Evolutionary conservation across 192 early-diverging fungal species (phyloP).

Genomic region (Coemansia sp.): DNA sequence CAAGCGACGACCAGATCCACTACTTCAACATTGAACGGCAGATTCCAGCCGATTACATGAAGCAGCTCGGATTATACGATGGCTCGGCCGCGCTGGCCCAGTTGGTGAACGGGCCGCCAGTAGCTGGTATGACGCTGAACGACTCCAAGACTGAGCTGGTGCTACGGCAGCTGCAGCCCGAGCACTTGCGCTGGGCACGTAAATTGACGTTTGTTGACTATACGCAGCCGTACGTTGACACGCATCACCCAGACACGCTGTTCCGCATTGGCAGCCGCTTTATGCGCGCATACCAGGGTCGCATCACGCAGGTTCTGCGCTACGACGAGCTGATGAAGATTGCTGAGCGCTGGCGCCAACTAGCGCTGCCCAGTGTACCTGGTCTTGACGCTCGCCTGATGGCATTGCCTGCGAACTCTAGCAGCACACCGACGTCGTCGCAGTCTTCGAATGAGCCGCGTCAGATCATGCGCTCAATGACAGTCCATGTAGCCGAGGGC

Average conservation of each 20-base stretch:
- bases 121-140: conserved; percentile 50
- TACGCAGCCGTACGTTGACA: conserved; percentile 54
- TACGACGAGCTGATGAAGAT: conserved; percentile 55
- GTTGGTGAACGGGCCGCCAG: conserved; percentile 33
- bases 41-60: conserved; percentile 36
- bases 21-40: conserved; percentile 52
- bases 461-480: neutral
- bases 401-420: conserved; percentile 3
- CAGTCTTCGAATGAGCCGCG: conserved; percentile 16
- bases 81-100: conserved; percentile 29
- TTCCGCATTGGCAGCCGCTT: conserved; percentile 53
- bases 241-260: conserved; percentile 49
- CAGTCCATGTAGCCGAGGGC: neutral
- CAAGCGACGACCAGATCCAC: conserved; percentile 48
- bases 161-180: conserved; percentile 48
- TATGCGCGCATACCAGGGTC: conserved; percentile 49
- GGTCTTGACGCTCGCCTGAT: conserved; percentile 3
- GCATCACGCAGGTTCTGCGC: conserved; percentile 45
- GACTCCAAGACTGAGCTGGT: conserved; percentile 50
- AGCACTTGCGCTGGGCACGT: conserved; percentile 53
- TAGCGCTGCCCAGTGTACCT: conserved; percentile 19
- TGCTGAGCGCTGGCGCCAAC: conserved; percentile 52
- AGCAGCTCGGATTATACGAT: conserved; percentile 25
- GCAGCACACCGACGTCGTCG: conserved; percentile 19
- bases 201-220: conserved; percentile 55